Evolutionary conservation across 129 eudicot species (phyloP).

Genomic region (Saposhnikovia divaricata): DNA sequence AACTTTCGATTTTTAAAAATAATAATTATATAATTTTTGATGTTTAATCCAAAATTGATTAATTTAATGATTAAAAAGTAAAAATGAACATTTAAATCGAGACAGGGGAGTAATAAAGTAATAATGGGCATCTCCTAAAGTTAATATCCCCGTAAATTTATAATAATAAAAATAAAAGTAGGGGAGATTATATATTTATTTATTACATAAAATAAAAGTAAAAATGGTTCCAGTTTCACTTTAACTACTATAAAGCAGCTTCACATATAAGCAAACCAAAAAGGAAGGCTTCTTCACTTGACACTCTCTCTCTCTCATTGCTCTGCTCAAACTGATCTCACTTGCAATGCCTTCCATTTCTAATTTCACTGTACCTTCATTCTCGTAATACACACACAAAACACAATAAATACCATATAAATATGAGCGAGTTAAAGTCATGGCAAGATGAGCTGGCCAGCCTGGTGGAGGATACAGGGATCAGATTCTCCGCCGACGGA

Average conservation of each 20-base stretch:
- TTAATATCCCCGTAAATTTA: too few relatives aligned
- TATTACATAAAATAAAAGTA: too few relatives aligned
- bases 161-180: too few relatives aligned
- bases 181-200: too few relatives aligned
- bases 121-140: too few relatives aligned
- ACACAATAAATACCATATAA: neutral
- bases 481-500: conserved; percentile 35
- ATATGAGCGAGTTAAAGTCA: conserved; percentile 58
- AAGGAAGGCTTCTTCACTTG: neutral
- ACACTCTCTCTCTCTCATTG: neutral
- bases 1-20: too few relatives aligned
- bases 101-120: too few relatives aligned
- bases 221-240: too few relatives aligned
- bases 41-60: too few relatives aligned
- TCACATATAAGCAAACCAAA: conserved; percentile 11
- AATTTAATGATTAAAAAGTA: too few relatives aligned
- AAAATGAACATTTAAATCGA: too few relatives aligned
- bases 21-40: too few relatives aligned
- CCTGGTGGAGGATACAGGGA: conserved; percentile 62
- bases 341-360: neutral
- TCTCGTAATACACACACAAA: neutral
- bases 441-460: conserved; percentile 91
- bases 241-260: conserved; percentile 6
- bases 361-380: neutral
- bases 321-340: neutral